Evolutionary conservation across 495 filamentous ascomycete species (phyloP).

Genomic region (Delitschia confertaspora): DNA sequence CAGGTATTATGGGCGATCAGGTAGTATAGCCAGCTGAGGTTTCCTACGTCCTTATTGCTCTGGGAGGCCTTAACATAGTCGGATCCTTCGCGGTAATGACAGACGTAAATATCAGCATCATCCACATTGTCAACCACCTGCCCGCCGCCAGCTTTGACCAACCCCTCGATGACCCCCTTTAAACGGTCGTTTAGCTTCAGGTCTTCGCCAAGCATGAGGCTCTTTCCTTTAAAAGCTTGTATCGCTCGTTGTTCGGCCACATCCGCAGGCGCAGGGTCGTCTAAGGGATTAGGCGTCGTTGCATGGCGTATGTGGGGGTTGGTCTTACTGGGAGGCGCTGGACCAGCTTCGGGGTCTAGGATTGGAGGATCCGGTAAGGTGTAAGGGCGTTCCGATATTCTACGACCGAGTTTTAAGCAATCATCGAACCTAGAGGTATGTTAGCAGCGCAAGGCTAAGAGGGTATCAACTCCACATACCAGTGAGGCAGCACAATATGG

Average conservation of each 20-base stretch:
- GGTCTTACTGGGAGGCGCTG: conserved; percentile 32
- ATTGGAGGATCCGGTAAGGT: conserved; percentile 79
- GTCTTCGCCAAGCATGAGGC: conserved; percentile 54
- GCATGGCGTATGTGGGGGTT: conserved; percentile 66
- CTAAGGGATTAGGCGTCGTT: conserved; percentile 53
- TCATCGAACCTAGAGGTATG: conserved; percentile 70
- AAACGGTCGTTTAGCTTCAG: conserved; percentile 59
- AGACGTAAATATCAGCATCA: conserved; percentile 71
- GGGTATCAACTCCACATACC: conserved; percentile 45
- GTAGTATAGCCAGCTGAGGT: conserved; percentile 86
- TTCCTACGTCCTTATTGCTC: conserved; percentile 72
- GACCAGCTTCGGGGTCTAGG: conserved; percentile 35
- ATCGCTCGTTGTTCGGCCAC: conserved; percentile 30
- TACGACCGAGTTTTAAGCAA: conserved; percentile 80
- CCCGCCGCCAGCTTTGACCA: conserved; percentile 64
- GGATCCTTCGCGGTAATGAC: conserved; percentile 72
- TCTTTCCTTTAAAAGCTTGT: conserved; percentile 48
- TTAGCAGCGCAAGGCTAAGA: conserved; percentile 13
- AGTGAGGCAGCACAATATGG: conserved; percentile 91
- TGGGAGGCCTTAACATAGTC: conserved; percentile 71
- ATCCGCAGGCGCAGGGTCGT: conserved; percentile 34
- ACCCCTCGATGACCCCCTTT: conserved; percentile 53
- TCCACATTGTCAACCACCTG: conserved; percentile 56
- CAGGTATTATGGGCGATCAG: conserved; percentile 80
- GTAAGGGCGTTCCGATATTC: conserved; percentile 84